Evolutionary conservation across 305 asterid genomes (phyloP).

Genomic region (Ajuga reptans): DNA sequence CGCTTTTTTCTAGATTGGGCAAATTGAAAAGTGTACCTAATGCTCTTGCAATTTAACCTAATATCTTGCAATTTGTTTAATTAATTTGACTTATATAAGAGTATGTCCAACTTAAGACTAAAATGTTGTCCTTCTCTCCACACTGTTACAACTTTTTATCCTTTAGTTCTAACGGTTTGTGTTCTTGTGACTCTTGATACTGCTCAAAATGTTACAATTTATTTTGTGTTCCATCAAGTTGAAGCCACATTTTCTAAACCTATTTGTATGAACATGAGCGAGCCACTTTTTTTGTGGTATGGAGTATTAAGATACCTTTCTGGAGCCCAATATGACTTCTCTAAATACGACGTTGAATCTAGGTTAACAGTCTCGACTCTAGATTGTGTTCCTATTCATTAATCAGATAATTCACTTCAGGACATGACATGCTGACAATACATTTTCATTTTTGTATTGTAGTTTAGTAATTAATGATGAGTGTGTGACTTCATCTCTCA

Average conservation of each 20-base stretch:
- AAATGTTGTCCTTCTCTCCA: background rate
- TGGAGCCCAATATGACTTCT: background rate
- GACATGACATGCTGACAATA: background rate
- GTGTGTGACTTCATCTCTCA: background rate
- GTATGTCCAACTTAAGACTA: conserved; percentile 5
- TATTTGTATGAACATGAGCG: background rate
- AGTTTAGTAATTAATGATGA: background rate
- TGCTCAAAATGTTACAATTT: background rate
- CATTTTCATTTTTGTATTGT: background rate
- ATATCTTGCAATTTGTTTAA: background rate
- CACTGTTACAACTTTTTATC: background rate
- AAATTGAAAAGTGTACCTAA: background rate
- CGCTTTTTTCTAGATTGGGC: background rate
- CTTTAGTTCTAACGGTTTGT: background rate
- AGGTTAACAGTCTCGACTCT: background rate
- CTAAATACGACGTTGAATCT: background rate
- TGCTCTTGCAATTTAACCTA: background rate
- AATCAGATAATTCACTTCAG: background rate
- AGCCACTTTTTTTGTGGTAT: conserved; percentile 1
- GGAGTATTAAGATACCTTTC: background rate
- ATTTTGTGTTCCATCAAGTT: conserved; percentile 11
- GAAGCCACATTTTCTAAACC: background rate
- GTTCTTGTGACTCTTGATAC: background rate
- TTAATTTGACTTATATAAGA: background rate
- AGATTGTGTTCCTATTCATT: background rate